Base-by-base conservation (phyloP, 441 rosid species). In the Kokia cookei region DNA sequence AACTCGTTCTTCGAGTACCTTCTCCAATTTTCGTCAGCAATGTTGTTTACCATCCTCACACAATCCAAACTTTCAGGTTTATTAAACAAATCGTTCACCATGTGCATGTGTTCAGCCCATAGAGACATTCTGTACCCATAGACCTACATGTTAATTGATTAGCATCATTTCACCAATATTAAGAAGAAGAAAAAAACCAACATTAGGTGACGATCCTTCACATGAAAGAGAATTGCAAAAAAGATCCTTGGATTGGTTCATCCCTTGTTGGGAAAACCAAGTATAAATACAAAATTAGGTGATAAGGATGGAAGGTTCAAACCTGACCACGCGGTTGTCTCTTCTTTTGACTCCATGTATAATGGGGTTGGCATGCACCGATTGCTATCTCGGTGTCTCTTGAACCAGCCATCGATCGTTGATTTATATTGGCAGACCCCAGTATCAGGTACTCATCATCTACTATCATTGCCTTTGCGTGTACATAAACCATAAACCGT, bases 371-470 rank as follows among this genome's bases (percentile, higher is more conserved):
- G 75, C 88, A 90, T 2, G 90, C 93, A 7, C 98, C 98, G 86
- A 91, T 89, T 54, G 97, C 98, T 47, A 93, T 91, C 84, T 93
- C 98, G 0, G 98, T 93, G 78, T 93, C 98, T 71, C 95, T 81
- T 6, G 93, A 84, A 61, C 98, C 97, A 13, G 95, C 93, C 90
- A 93, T 54, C 22, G 97, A 91, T 54, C 97, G 86, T 73, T 93
- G 90, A 77, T 93, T 93, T 57, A 93, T 90, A 77, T 93, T 93
- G 51, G 95, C 97, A 6, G 98, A 93, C n/a, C 98, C 98, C 75
- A 91, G 42, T 72, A 93, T 80, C 37, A 93, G 86, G 55, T 90
- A 90, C 74, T 90, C 98, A 12, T 93, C 98, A 57, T 93, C 98
- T 12, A 89, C 86, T 58, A 93, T 75, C 97, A 93, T 90, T 82